These are phyloP conservation scores for Penicillium waksmanii DNA, from an alignment of 495 filamentous ascomycete genomes.

Conservation along the genomic window DNA sequence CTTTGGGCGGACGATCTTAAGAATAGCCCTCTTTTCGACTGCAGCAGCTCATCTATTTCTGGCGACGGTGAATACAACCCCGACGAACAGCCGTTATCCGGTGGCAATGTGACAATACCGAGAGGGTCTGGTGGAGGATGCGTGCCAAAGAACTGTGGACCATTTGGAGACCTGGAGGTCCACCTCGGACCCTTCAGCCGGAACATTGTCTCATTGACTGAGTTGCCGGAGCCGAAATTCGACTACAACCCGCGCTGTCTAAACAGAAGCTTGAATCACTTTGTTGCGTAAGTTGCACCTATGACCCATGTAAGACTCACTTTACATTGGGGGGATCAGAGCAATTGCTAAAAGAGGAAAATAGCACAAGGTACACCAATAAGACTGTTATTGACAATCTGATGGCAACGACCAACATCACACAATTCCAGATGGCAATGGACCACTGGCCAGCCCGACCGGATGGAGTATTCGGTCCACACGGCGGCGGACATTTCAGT, in stretches of 20 bases:
- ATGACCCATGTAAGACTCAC: not conserved
- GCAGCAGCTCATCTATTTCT: constrained; percentile 43
- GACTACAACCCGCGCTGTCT: constrained; percentile 65
- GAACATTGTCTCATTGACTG: constrained; percentile 14
- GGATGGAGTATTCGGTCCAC: constrained; percentile 23
- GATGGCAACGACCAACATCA: constrained; percentile 19
- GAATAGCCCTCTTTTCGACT: constrained; percentile 51
- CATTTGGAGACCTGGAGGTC: constrained; percentile 53
- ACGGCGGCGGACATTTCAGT: constrained; percentile 35
- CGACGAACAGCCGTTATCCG: constrained; percentile 27
- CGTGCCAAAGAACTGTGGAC: constrained; percentile 50
- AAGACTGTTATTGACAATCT: constrained; percentile 19
- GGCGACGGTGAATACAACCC: constrained; percentile 52
- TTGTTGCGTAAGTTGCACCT: constrained; percentile 12
- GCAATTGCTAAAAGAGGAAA: too few species aligned
- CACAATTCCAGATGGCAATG: constrained; percentile 29
- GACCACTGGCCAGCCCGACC: constrained; percentile 27
- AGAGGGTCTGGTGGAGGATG: constrained; percentile 67
- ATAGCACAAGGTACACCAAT: constrained; percentile 24
- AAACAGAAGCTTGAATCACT: constrained; percentile 60
- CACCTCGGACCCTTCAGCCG: constrained; percentile 54
- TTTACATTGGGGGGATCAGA: not conserved
- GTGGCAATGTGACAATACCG: constrained; percentile 30
- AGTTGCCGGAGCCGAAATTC: constrained; percentile 32
- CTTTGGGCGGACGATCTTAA: constrained; percentile 38